Conservation (phyloP, 2,329 filamentous ascomycete genomes). For the Ilyonectria robusta region DNA sequence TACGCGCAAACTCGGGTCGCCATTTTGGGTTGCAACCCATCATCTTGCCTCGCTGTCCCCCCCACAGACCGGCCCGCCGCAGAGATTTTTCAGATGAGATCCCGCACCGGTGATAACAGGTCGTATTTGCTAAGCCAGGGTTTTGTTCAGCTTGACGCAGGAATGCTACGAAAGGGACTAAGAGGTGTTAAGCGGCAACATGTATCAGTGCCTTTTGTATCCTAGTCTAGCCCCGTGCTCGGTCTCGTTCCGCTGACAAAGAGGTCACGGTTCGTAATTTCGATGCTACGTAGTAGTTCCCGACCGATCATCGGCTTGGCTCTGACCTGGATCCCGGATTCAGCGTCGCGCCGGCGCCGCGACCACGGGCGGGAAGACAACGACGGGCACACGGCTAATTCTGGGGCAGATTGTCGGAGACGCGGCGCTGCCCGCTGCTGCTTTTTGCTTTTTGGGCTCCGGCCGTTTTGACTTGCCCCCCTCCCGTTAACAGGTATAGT, state of each 20-base stretch:
- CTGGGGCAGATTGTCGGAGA: constrained; percentile 11
- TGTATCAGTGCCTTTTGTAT: constrained; percentile 29
- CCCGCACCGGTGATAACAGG: constrained; percentile 32
- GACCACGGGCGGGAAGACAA: constrained; percentile 2
- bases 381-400: constrained; percentile 14
- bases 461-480: constrained; percentile 9
- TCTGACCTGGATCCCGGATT: neutral
- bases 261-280: neutral
- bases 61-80: constrained; percentile 23
- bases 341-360: constrained; percentile 1
- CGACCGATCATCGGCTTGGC: neutral
- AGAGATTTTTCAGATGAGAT: constrained; percentile 39
- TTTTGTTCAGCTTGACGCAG: constrained; percentile 7
- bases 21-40: constrained; percentile 19
- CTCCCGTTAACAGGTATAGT: constrained; percentile 18
- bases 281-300: neutral
- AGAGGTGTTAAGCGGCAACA: constrained; percentile 16
- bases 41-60: constrained; percentile 1
- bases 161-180: constrained; percentile 16
- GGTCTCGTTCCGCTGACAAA: constrained; percentile 30
- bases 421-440: neutral
- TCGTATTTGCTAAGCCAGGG: constrained; percentile 23
- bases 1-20: constrained; percentile 10
- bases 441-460: constrained; percentile 17
- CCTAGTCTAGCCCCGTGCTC: constrained; percentile 1